Base-by-base conservation (phyloP, 2,329 filamentous ascomycete genomes). In the Colletotrichum sp. region DNA sequence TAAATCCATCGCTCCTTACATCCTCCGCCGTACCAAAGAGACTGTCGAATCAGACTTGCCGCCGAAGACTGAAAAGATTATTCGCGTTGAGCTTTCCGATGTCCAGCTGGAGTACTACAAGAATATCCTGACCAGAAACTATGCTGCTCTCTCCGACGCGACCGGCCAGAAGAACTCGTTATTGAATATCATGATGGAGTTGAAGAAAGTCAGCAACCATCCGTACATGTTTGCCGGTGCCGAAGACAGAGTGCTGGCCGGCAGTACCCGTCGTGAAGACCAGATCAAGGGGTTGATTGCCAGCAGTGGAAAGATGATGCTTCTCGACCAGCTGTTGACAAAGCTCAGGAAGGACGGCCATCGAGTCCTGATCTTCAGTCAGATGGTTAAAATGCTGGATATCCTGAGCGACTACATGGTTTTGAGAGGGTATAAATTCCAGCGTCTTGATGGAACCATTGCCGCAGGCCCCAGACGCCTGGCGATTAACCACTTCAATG, bases 231-330 rank as follows among this genome's bases (percentile, higher is more conserved):
- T 99, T 80, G 94, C 95, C 4, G 96, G 96, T 77, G 96, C 96
- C 4, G 97, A 99, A 83, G 95, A 98, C 74, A 95, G 94, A 79
- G 95, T 98, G 15, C 86, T 98, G 67, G 93, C 92, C 75, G 95
- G 95, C 16, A 96, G 94, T 80, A 91, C 91, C 69, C 93, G 94
- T 25, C 94, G 96, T 34, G 96, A 98, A 81, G 97, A 98, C 82
- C 92, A 96, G 78, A 91, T 99, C 80, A 97, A 98, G 83, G 95
- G 95, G 25, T 90, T 99, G 76, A 98, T 99, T 81, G 96, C 96
- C 6, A 98, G 96, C 82, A 99, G 97, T 86, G 98, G 98, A 80
- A 99, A 99, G 87, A 98, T 99, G 97, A 98, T 98, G 96, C 90
- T 99, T 65, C 91, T 99, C 9, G 97, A 99, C 80, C 95, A 96